phyloP scores from a whole-genome alignment of 148 eudicot genomes.

The Pouteria glomerata region DNA sequence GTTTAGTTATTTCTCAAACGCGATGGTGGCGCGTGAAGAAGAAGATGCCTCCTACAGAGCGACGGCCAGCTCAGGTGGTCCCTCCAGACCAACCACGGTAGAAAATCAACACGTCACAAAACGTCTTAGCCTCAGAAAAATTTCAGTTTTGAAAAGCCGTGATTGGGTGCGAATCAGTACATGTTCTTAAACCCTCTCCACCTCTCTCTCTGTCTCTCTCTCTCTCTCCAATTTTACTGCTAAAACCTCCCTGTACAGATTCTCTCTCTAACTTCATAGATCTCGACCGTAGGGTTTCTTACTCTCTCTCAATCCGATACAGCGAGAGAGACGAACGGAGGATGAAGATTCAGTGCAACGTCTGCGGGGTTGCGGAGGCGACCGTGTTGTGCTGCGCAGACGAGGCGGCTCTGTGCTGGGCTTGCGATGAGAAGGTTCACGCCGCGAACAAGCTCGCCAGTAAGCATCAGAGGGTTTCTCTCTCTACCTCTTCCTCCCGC shows the following conservation, averaged over 20 bases:
- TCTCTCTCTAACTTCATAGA: background rate
- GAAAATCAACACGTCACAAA: too few species aligned
- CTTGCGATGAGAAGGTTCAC: conserved; percentile 77
- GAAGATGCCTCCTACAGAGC: too few species aligned
- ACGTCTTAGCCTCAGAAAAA: too few species aligned
- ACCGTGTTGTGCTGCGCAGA: conserved; percentile 83
- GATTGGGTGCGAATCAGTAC: too few species aligned
- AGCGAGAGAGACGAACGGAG: background rate
- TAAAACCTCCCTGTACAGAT: background rate
- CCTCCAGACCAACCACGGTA: too few species aligned
- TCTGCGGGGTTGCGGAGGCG: conserved; percentile 83
- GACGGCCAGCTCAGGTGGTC: too few species aligned
- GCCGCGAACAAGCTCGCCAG: conserved; percentile 97
- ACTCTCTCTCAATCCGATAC: background rate
- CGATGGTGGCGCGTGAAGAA: too few species aligned
- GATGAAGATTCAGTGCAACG: conserved; percentile 98
- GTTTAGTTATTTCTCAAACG: too few species aligned
- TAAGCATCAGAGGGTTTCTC: conserved; percentile 75
- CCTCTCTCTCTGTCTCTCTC: background rate
- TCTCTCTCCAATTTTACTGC: background rate
- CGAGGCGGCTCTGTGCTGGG: conserved; percentile 65
- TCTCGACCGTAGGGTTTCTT: background rate
- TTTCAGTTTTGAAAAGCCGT: too few species aligned
- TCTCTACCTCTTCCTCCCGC: conserved; percentile 43
- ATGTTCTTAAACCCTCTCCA: too few species aligned